Base-by-base conservation (phyloP, 148 eudicot genomes). In the Cornus controversa region DNA sequence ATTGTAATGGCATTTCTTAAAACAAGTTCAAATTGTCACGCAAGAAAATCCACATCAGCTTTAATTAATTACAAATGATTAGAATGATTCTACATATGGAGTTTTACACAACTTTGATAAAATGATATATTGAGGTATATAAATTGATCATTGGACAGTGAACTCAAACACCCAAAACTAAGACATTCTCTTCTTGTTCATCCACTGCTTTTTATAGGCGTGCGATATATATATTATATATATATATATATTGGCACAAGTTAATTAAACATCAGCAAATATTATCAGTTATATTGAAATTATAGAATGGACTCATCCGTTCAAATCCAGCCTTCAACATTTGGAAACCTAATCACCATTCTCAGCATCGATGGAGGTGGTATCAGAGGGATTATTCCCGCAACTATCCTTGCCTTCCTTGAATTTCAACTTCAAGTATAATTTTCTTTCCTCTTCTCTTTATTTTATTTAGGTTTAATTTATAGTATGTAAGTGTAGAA, bases 321-420 rank as follows among this genome's bases (percentile, higher is more conserved):
- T 18, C 26, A 71, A 50, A 72, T 72, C 28, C 75, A 72, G 64
- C 65, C 64, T 24, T 36, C 64, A 62, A 60, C 76, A 60, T 62
- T 14, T 36, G 76, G 68, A 23, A 74, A 62, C 14, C 78, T 74
- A 15, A 36, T 74, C 42, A 62, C 76, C 18, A 25, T 74, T 37
- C 76, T 74, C 31, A 74, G 76, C 76, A 74, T 74, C 27, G 90
- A 85, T 74, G 88, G 90, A 9, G 90, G 90, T 10, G 90, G 90
- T 15, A 47, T 85, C 24, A 76, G 90, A n/a, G 90, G 50, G 50
- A 45, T 45, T 10, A 45, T 8, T 45, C 50, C 50, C 7, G 83
- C 75, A 8, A 45, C 57, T 8, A 70, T 80, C 34, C 83, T 80
- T 70, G 79, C 63, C 22, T 70, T 80, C 54, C 83, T 80, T 53